Base-by-base conservation (phyloP, 2,329 filamentous ascomycete genomes). In the Talaromyces sp. region DNA sequence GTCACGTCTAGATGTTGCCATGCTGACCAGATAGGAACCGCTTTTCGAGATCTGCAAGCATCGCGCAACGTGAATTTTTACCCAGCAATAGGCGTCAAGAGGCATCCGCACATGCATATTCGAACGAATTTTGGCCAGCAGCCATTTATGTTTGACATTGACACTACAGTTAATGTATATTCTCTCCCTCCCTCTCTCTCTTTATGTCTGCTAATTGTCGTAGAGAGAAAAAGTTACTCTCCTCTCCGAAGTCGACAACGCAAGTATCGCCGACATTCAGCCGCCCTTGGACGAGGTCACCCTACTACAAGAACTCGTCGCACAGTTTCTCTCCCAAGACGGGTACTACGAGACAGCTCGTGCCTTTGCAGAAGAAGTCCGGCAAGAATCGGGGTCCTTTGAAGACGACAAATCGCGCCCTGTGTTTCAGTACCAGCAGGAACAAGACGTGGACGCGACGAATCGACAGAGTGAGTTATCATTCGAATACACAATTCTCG, bases 341-440 rank as follows among this genome's bases (percentile, higher is more conserved):
- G 94, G 94, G 61, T 97, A 97, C 66, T 88, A 97, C 8, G 93
- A 97, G 66, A 96, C 93, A 0, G 92, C 92, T 9, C 85, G 88
- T 64, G 91, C 91, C 0, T 97, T 99, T 79, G 87, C 90, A 3
- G 83, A 88, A 66, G 93, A 97, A 69, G 86, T 96, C 27, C 83
- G 85, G 58, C 79, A 83, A 17, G 90, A 96, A 72, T 88, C 89
- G 67, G 79, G 84, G 67, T 86, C 89, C 9, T 76, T 96, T 59
- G 84, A 83, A 63, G 80, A 85, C 50, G 83, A 85, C 59, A 75
- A 83, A 41, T 70, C 66, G 24, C 65, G 80, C 31, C 74, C 79
- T n/a, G 77, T 85, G 62, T 80, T 79, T 68, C 85, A 79, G 53
- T 82, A 89, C 63, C 87, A 87, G 68, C 83, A 90, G 5, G 86